phyloP scores from a whole-genome alignment of 2,329 filamentous ascomycete genomes.

The Colletotrichum falcatum region DNA sequence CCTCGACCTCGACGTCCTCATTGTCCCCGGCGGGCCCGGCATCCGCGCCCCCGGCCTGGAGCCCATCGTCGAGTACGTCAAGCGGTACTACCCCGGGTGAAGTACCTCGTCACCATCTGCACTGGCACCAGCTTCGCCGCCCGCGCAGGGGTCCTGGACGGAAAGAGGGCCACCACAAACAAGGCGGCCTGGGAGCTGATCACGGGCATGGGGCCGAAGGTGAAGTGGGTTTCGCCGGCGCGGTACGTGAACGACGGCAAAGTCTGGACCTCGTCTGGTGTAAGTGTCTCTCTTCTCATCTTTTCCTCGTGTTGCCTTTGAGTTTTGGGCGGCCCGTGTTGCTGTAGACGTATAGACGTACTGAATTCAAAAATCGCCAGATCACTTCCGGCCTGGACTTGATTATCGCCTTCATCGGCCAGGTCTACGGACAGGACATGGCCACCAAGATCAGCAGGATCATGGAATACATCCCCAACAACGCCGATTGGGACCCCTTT shows the following conservation, averaged over 20 bases:
- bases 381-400: slow-evolving; percentile 54
- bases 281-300: slow-evolving; percentile 45
- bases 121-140: slow-evolving; percentile 72
- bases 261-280: slow-evolving; percentile 74
- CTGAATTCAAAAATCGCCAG: slow-evolving; percentile 38
- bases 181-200: slow-evolving; percentile 67
- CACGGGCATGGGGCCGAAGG: slow-evolving; percentile 59
- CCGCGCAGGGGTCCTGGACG: slow-evolving; percentile 69
- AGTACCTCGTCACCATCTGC: slow-evolving; percentile 73
- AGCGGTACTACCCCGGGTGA: slow-evolving; percentile 58
- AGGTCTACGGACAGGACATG: slow-evolving; percentile 62
- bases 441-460: slow-evolving; percentile 58
- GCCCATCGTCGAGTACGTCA: slow-evolving; percentile 56
- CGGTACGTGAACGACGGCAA: slow-evolving; percentile 75
- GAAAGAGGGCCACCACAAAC: slow-evolving; percentile 73
- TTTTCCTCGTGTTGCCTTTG: not conserved
- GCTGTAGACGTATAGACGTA: not conserved
- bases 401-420: slow-evolving; percentile 51
- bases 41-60: slow-evolving; percentile 51
- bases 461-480: slow-evolving; percentile 64
- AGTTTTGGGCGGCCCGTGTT: not conserved
- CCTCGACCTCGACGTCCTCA: slow-evolving; percentile 70
- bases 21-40: slow-evolving; percentile 74
- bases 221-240: slow-evolving; percentile 71
- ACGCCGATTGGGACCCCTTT: slow-evolving; percentile 48